phyloP scores from a whole-genome alignment of 768 basidiomycete species.

The Mycena haematopus region DNA sequence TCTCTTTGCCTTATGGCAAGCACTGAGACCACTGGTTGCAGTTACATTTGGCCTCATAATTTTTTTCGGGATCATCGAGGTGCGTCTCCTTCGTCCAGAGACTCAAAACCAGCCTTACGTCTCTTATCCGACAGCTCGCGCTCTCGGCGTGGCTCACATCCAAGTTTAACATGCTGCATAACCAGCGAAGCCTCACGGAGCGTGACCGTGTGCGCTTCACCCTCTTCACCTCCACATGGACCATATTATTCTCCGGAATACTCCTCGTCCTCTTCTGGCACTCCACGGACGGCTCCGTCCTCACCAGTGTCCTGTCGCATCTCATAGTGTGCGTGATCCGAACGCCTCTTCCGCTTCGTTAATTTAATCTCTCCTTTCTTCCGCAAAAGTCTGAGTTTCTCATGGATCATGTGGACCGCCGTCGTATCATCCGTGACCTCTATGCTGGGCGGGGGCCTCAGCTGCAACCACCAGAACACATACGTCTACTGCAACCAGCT shows the following conservation, averaged over 20 bases:
- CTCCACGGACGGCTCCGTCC: constrained; percentile 51
- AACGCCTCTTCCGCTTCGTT: constrained; percentile 9
- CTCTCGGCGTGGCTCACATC: constrained; percentile 78
- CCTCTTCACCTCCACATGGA: constrained; percentile 77
- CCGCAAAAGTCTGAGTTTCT: constrained; percentile 59
- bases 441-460: constrained; percentile 71
- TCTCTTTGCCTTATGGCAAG: constrained; percentile 3
- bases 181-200: constrained; percentile 55
- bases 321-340: constrained; percentile 59
- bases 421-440: constrained; percentile 75
- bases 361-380: neutral
- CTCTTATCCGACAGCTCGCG: constrained; percentile 53
- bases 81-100: constrained; percentile 32
- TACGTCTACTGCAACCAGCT: constrained; percentile 78
- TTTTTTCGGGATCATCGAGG: constrained; percentile 71
- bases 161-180: constrained; percentile 61
- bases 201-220: constrained; percentile 71
- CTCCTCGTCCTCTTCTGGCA: constrained; percentile 63
- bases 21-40: constrained; percentile 31
- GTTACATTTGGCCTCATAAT: constrained; percentile 63
- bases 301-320: constrained; percentile 71
- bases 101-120: neutral
- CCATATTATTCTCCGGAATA: constrained; percentile 57
- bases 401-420: constrained; percentile 83
- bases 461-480: constrained; percentile 59